Evolutionary conservation across 805 yeast species (phyloP), one percentile per base, ranked within the genome.

Genomic region (Monosporozyma solicola): DNA sequence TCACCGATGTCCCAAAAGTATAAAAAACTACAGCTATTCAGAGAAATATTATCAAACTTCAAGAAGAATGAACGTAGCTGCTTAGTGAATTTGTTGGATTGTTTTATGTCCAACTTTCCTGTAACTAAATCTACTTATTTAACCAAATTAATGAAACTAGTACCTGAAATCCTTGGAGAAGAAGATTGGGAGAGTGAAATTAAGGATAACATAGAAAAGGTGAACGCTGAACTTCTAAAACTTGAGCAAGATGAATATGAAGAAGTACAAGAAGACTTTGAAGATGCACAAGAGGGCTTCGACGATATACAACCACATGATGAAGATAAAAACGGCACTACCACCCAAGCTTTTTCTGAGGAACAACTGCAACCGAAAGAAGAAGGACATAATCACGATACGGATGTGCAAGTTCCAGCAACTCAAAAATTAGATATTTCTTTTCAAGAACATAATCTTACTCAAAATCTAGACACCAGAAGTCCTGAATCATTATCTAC

Each of bases 321-420:
- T 15, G 16, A 15, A 16, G 15, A 35, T 35, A 11, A 13, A 35
- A 35, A 15, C n/a, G 16, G n/a, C 7, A 15, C 3, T 4, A 13
- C 15, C 3, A 5, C 39, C 8, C 20, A 15, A 24, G 8, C 46
- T 7, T 43, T 31, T 25, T 43, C 46, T 10, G 31, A 43, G 3
- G 46, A 24, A 43, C 25, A 20, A 43, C 5, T 5, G 8, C 46
- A 22, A 22, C 24, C 8, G 8, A 22, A 43, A 24, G 16, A 24
- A 43, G 5, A 24, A 24, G 29, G 25, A 43, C 5, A 41, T 8
- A 10, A 16, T 43, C 2, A 22, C 46, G 10, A 24, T 5, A 13
- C 39, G 11, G 58, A 56, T 15, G 41, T 56, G 22, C 57, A 56
- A 48, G 54, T 56, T 9, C 51, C 52, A n/a, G 55, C 52, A 6